phyloP scores from a whole-genome alignment of 495 filamentous ascomycete species.

The Aspergillus ellipticus region DNA sequence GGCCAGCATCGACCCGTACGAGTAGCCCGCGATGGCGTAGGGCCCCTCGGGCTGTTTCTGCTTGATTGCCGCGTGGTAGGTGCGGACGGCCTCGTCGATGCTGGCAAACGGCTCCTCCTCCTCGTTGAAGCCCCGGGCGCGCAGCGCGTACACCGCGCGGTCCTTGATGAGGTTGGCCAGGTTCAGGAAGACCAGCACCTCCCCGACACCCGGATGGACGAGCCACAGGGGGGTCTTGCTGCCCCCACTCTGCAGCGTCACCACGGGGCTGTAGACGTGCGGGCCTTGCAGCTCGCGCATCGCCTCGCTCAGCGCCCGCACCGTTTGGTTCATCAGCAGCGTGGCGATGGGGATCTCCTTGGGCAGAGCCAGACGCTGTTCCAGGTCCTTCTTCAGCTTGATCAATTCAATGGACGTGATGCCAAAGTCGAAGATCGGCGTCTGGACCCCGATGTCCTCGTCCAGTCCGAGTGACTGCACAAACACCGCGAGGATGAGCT shows the following conservation, averaged over 20 bases:
- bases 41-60: conserved; percentile 48
- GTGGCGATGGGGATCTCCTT: conserved; percentile 9
- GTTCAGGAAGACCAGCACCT: conserved; percentile 53
- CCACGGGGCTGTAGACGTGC: conserved; percentile 44
- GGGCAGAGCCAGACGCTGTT: neutral
- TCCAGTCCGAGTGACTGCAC: conserved; percentile 15
- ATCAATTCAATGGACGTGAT: conserved; percentile 41
- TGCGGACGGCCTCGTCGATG: conserved; percentile 32
- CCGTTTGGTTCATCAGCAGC: conserved; percentile 6
- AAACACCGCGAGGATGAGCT: conserved; percentile 15
- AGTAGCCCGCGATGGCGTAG: conserved; percentile 56
- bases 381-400: conserved; percentile 6
- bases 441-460: conserved; percentile 23
- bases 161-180: conserved; percentile 43
- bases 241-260: conserved; percentile 39
- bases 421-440: conserved; percentile 35
- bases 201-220: conserved; percentile 55
- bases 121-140: conserved; percentile 49
- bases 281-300: conserved; percentile 24
- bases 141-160: conserved; percentile 52
- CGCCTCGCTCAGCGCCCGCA: conserved; percentile 19
- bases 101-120: conserved; percentile 33
- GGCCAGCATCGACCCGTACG: conserved; percentile 49
- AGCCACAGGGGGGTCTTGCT: conserved; percentile 48
- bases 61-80: conserved; percentile 44